Percentiles rank a stretch among this genome's conserved stretches.
phyloP scores from a whole-genome alignment of 2,329 filamentous ascomycete species.

The Colletotrichum plurivorum region DNA sequence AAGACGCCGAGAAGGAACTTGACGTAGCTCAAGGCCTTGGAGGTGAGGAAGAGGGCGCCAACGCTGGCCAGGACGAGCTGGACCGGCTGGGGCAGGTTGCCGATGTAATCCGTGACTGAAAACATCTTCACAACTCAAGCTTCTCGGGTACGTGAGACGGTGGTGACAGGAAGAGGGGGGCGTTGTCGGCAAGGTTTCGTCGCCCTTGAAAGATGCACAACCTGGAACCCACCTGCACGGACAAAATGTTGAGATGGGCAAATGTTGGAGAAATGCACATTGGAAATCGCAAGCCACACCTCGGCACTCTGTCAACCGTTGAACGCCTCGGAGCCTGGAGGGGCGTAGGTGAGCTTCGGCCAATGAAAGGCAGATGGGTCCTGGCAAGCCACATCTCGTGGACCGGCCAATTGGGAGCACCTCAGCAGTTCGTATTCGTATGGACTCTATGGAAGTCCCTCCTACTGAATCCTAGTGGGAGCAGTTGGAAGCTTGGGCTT shows the following conservation, averaged over 20 bases:
- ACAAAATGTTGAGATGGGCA: slow-evolving; percentile 39
- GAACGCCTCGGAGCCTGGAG: slow-evolving; percentile 9
- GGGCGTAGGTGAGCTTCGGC: slow-evolving; percentile 10
- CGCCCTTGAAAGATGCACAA: neutral
- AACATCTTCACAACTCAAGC: slow-evolving; percentile 16
- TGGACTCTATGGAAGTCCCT: neutral
- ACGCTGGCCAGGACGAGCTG: slow-evolving; percentile 65
- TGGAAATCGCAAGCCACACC: slow-evolving; percentile 30
- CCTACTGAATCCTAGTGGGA: neutral
- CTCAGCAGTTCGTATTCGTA: slow-evolving; percentile 4
- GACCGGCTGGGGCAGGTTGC: slow-evolving; percentile 58
- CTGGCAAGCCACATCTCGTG: slow-evolving; percentile 7
- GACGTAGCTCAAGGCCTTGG: slow-evolving; percentile 70
- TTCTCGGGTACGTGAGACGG: neutral
- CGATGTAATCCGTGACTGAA: slow-evolving; percentile 50
- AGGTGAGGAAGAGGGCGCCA: slow-evolving; percentile 72
- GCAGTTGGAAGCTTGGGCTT: slow-evolving; percentile 2
- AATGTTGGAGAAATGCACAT: slow-evolving; percentile 14
- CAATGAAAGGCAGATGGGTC: neutral
- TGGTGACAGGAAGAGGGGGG: neutral
- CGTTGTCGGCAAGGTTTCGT: neutral
- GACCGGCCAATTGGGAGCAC: neutral
- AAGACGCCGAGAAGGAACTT: slow-evolving; percentile 78
- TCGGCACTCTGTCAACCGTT: slow-evolving; percentile 28
- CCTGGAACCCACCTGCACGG: slow-evolving; percentile 14